phyloP scores from a whole-genome alignment of 257 asterid genomes.

The Pogostemon cablin region DNA sequence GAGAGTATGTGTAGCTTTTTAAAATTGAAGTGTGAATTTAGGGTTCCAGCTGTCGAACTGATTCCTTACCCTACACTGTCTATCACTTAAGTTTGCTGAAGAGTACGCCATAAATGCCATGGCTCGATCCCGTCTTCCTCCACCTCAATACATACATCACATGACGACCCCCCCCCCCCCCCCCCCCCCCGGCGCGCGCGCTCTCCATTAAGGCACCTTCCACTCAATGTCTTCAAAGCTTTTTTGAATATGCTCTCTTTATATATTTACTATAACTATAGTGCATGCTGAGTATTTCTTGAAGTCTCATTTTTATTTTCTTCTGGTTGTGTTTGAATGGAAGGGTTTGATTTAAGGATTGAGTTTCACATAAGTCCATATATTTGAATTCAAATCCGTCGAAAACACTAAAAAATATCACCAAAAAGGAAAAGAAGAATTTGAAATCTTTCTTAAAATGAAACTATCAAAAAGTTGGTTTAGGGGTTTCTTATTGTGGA shows the following conservation, averaged over 20 bases:
- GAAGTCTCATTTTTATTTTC: not conserved
- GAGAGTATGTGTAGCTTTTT: too few species aligned
- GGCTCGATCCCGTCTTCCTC: too few species aligned
- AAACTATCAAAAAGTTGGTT: not conserved
- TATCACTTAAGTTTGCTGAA: too few species aligned
- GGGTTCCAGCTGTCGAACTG: too few species aligned
- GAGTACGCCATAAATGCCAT: too few species aligned
- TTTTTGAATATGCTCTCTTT: constrained; percentile 8
- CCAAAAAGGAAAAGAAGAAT: not conserved
- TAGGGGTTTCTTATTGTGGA: not conserved
- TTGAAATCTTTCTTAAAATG: not conserved
- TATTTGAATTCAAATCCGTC: constrained; percentile 9
- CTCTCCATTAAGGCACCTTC: not conserved
- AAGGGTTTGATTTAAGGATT: not conserved
- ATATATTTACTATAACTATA: not conserved
- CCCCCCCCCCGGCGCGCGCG: too few species aligned
- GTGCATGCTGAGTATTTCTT: constrained; percentile 14
- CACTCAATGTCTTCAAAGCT: constrained; percentile 16
- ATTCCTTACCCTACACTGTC: too few species aligned
- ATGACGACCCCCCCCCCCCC: too few species aligned
- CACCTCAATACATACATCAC: too few species aligned
- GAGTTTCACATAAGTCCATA: constrained; percentile 1
- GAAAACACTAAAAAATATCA: not conserved
- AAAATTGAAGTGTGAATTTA: too few species aligned
- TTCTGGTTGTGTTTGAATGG: not conserved